Base-by-base conservation (phyloP, 495 filamentous ascomycete species). In the Gamarada debralockiae region DNA sequence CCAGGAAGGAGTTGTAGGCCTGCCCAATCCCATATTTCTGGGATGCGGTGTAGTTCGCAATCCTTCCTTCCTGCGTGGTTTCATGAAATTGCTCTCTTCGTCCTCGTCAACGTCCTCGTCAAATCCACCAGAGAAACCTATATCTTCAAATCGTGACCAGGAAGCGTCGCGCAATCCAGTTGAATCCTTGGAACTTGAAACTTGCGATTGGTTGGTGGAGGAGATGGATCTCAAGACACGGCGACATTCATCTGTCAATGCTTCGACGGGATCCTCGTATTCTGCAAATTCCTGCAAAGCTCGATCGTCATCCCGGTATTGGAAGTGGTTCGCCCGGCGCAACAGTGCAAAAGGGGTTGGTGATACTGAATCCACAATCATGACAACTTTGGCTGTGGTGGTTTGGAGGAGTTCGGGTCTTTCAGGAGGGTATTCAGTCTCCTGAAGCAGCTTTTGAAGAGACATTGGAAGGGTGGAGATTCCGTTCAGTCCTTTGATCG, bases 351-450 rank as follows among this genome's bases (percentile, higher is more conserved):
- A 97, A 6, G 93, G 93, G 0, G 92, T 97, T 0, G 93, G 90
- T 1, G 93, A 97, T 20, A 98, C 92, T 5, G 85, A 86, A 55
- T 97, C 90, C 25, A 98, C 93, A 56, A 96, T 92, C 89, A 98
- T 96, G 36, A 92, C 86, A 4, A 98, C 92, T 63, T 89, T 90
- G 46, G 90, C 84, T 3, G 91, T 95, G 0, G 82, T 73, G 6
- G 85, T 83, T 60, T 93, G 88, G 55, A 96, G 75, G 18, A 95
- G 76, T 1, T 79, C 76, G 4, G 90, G 88, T 33, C 81, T 80
- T 59, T 89, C 82, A 7, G 93, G 93, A 2, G 93, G 93, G 61
- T 98, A 98, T 70, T 97, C 91, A 45, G 93, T 96, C 48, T 92
- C 90, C 61, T 92, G 83, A 42, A 97, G 78, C 7, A 98, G 76